These are phyloP conservation scores for Ogataea pini DNA, from an alignment of 805 yeast species.

Conservation along the genomic window DNA sequence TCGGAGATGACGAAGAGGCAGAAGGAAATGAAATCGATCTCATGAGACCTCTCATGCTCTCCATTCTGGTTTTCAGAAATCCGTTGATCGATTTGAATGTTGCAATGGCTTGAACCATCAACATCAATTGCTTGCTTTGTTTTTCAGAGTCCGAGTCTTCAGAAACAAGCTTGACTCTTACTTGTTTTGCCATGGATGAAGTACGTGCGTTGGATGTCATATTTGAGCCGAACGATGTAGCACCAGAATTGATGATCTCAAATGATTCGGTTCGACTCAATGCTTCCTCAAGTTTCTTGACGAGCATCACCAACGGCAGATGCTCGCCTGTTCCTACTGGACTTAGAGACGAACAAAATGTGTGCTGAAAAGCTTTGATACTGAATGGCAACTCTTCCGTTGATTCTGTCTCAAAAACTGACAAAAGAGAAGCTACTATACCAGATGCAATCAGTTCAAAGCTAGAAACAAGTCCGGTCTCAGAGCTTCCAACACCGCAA, in stretches of 20 bases:
- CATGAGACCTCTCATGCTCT: conserved; percentile 31
- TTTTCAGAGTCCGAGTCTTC: conserved; percentile 37
- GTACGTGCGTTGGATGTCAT: conserved; percentile 40
- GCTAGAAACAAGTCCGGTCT: conserved; percentile 50
- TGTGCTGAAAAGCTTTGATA: conserved; percentile 42
- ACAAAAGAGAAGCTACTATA: conserved; percentile 46
- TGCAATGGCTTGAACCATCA: conserved; percentile 61
- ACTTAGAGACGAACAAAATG: conserved; percentile 38
- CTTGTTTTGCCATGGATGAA: conserved; percentile 68
- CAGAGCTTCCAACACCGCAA: conserved; percentile 31
- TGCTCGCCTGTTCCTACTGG: conserved; percentile 34
- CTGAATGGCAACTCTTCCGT: conserved; percentile 37
- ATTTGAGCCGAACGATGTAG: conserved; percentile 15
- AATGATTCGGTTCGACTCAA: conserved; percentile 74
- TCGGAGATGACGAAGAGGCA: conserved; percentile 1
- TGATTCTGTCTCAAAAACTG: conserved; percentile 35
- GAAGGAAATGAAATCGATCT: conserved; percentile 24
- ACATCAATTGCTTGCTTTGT: conserved; percentile 33
- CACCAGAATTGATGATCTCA: conserved; percentile 56
- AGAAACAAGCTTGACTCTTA: conserved; percentile 56
- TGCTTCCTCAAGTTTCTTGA: conserved; percentile 68
- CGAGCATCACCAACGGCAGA: conserved; percentile 45
- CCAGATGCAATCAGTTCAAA: conserved; percentile 77
- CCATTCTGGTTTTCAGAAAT: conserved; percentile 45
- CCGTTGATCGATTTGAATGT: conserved; percentile 54